Evolutionary conservation across 805 yeast species (phyloP).

Genomic region (Priceomyces haplophilus): DNA sequence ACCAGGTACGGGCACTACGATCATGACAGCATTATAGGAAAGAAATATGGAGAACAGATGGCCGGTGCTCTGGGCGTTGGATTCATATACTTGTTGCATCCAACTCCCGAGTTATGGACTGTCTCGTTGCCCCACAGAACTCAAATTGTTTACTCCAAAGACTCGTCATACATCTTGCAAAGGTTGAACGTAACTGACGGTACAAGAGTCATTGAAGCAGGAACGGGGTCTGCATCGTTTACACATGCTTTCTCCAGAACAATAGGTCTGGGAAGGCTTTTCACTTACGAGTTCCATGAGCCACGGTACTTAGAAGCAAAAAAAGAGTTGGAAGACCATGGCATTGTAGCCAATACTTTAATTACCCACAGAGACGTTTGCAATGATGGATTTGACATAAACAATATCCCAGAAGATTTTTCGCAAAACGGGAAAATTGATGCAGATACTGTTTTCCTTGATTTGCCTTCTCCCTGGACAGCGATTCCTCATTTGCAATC

Average conservation of each 20-base stretch:
- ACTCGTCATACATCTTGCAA: constrained; percentile 86
- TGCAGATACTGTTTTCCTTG: constrained; percentile 80
- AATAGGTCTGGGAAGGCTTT: constrained; percentile 63
- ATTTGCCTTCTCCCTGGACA: constrained; percentile 95
- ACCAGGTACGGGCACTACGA: constrained; percentile 89
- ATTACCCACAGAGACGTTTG: constrained; percentile 94
- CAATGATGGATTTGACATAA: constrained; percentile 70
- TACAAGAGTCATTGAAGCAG: constrained; percentile 87
- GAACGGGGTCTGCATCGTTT: constrained; percentile 96
- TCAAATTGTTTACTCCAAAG: constrained; percentile 95
- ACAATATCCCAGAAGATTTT: constrained; percentile 26
- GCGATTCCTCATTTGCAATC: constrained; percentile 74
- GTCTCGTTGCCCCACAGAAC: constrained; percentile 95
- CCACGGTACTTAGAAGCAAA: constrained; percentile 77
- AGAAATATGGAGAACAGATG: constrained; percentile 80
- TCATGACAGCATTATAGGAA: constrained; percentile 80
- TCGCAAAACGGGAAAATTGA: constrained; percentile 30
- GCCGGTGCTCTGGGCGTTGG: constrained; percentile 74
- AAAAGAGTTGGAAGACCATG: constrained; percentile 72
- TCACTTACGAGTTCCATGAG: constrained; percentile 89
- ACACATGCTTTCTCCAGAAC: constrained; percentile 90
- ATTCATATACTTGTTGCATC: constrained; percentile 82
- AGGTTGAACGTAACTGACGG: constrained; percentile 72
- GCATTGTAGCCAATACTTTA: constrained; percentile 52
- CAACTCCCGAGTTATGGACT: constrained; percentile 96